phyloP scores from a whole-genome alignment of 202 grass and related monocot genomes.

The Setaria viridis region DNA sequence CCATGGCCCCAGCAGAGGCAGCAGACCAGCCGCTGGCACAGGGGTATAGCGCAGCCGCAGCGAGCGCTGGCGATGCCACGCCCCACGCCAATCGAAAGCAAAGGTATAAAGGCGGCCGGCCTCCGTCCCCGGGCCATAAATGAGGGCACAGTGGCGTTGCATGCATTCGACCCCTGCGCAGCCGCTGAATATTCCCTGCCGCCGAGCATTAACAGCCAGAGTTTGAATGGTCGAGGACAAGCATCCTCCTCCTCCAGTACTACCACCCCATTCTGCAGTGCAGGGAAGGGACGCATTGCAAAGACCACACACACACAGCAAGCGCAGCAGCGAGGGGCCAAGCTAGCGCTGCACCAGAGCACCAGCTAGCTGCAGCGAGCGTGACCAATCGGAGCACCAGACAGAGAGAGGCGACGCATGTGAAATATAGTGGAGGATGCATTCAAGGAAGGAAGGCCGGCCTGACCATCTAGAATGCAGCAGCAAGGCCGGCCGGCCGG shows the following conservation, averaged over 20 bases:
- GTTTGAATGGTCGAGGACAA: slow-evolving; percentile 51
- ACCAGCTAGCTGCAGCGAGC: not conserved
- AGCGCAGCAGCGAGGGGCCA: not conserved
- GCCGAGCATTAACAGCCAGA: slow-evolving; percentile 53
- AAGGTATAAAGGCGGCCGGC: slow-evolving; percentile 44
- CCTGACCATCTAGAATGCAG: slow-evolving; percentile 47
- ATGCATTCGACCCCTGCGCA: slow-evolving; percentile 61
- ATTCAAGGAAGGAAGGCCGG: slow-evolving; percentile 27
- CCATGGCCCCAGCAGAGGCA: slow-evolving; percentile 8
- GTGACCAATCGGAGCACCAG: slow-evolving; percentile 26
- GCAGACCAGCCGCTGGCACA: not conserved
- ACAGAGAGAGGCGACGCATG: not conserved
- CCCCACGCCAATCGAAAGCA: slow-evolving; percentile 52
- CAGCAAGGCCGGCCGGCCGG: not conserved
- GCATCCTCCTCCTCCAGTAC: not conserved
- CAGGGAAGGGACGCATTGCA: not conserved
- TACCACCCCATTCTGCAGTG: slow-evolving; percentile 10
- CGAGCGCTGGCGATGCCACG: not conserved
- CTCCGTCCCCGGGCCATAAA: slow-evolving; percentile 7
- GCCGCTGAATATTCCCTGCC: slow-evolving; percentile 68
- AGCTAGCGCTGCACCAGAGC: not conserved
- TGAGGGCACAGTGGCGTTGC: slow-evolving; percentile 42
- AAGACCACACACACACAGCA: not conserved
- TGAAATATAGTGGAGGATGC: slow-evolving; percentile 26
- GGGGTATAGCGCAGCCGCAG: not conserved